Conservation (phyloP, 371 early-diverging fungal species). For the Mortierella sp. region DNA sequence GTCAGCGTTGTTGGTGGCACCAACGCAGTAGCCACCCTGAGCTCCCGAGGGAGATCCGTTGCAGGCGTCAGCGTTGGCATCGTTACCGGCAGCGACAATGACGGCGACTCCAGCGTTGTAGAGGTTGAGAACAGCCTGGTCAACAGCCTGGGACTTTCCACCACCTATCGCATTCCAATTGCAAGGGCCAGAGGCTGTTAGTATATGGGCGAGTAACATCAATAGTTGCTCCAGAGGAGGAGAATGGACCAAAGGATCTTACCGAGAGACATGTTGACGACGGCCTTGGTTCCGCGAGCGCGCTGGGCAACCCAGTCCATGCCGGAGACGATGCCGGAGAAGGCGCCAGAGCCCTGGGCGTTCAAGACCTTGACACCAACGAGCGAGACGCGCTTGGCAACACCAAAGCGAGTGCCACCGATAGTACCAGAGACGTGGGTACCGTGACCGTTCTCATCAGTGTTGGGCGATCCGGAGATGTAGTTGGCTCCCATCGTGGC, state of each 20-base stretch:
- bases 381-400: conserved; percentile 70
- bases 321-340: conserved; percentile 75
- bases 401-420: conserved; percentile 68
- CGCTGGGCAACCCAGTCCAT: conserved; percentile 72
- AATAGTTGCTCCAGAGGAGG: too few species aligned
- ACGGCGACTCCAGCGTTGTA: conserved; percentile 63
- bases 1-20: conserved; percentile 64
- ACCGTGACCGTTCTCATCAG: conserved; percentile 68
- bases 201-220: too few species aligned
- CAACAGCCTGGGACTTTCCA: conserved; percentile 56
- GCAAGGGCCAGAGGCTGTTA: too few species aligned
- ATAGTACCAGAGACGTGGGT: conserved; percentile 80
- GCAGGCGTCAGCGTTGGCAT: conserved; percentile 70
- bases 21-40: conserved; percentile 71
- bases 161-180: conserved; percentile 56
- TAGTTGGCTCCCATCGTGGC: conserved; percentile 59
- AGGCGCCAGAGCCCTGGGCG: conserved; percentile 61
- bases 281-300: conserved; percentile 56
- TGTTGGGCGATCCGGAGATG: conserved; percentile 50
- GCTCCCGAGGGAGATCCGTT: conserved; percentile 72
- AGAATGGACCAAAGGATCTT: too few species aligned
- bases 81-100: conserved; percentile 83
- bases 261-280: conserved; percentile 70
- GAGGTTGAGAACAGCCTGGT: conserved; percentile 58
- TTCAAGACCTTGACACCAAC: conserved; percentile 77